Percentiles rank a stretch among this genome's conserved stretches.
phyloP scores from a whole-genome alignment of 202 grass and related monocot genomes.

The Miscanthus sacchariflorus region DNA sequence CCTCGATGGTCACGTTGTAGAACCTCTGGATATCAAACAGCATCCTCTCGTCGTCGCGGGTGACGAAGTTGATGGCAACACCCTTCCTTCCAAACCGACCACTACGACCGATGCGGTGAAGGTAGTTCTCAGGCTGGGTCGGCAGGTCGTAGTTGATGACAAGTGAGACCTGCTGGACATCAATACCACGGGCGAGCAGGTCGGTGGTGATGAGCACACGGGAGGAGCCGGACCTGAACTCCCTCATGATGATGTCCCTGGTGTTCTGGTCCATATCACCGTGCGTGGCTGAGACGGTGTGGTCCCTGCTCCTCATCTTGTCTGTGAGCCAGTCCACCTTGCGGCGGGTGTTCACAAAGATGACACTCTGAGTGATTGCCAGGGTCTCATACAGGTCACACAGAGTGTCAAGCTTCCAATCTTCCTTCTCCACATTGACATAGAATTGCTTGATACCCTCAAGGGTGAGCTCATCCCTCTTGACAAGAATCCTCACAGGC shows the following conservation, averaged over 20 bases:
- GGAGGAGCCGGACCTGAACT: constrained; percentile 70
- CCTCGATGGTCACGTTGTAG: constrained; percentile 67
- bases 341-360: constrained; percentile 78
- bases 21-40: constrained; percentile 73
- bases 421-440: constrained; percentile 64
- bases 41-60: constrained; percentile 68
- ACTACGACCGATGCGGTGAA: constrained; percentile 70
- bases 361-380: constrained; percentile 74
- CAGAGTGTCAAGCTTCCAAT: constrained; percentile 71
- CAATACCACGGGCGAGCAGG: constrained; percentile 69
- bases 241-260: constrained; percentile 83
- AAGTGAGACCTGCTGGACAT: constrained; percentile 80
- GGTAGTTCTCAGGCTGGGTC: constrained; percentile 79
- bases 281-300: constrained; percentile 64
- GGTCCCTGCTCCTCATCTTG: constrained; percentile 75
- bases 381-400: constrained; percentile 68
- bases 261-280: constrained; percentile 81
- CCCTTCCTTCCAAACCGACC: constrained; percentile 82
- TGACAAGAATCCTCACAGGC: constrained; percentile 63
- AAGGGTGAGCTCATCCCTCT: constrained; percentile 76
- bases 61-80: constrained; percentile 77
- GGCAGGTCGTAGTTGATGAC: constrained; percentile 93
- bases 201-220: constrained; percentile 77
- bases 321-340: constrained; percentile 80
- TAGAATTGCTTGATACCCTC: constrained; percentile 79